Base-by-base conservation (phyloP, 1,284 basidiomycete species). In the Leccinum subrobustum region DNA sequence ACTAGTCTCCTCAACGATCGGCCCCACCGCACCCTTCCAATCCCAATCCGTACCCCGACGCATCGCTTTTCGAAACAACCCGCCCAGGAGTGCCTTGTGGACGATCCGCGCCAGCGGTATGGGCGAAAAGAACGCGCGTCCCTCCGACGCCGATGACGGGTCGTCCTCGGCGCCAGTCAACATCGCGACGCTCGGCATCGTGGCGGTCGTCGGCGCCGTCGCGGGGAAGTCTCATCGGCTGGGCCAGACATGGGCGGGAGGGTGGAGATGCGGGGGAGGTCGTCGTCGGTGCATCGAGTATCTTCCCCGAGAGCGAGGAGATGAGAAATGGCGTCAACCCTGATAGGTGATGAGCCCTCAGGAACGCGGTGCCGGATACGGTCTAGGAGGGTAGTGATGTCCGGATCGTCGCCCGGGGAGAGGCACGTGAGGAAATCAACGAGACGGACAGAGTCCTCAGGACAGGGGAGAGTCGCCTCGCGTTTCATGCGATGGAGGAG, bases 401-500 rank as follows among this genome's bases (percentile, higher is more conserved):
- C 60, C 1, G 62, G 68, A 31, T 69, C 63, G 53, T 72, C 73
- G 44, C 52, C 31, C 3, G 71, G 61, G 3, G 11, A 57, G 48
- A 75, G 62, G 33, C 66, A 56, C 0, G 54, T 51, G 29, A 72
- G 57, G 25, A 72, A 71, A 37, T 72, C 72, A 11, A 63, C 64
- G 5, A 75, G 65, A 50, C 62, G 60, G 29, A 61, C 62, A 2
- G 64, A 51, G 1, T 42, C 57, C 7, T 60, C 42, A 12, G 20
- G 23, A 4, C 59, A 48, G 11, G 54, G 31, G 1, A 54, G 56
- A 20, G 44, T 61, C 6, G 54, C 25, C 52, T 72, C 70, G 27
- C 44, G 59, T 52, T 68, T 75, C 59, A 75, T 73, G 14, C 70
- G 72, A 27, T 58, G 57, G 8, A 73, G 59, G 6, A 72, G 62